Base-by-base conservation (phyloP, 495 filamentous ascomycete species). In the Penicillium cataractarum region DNA sequence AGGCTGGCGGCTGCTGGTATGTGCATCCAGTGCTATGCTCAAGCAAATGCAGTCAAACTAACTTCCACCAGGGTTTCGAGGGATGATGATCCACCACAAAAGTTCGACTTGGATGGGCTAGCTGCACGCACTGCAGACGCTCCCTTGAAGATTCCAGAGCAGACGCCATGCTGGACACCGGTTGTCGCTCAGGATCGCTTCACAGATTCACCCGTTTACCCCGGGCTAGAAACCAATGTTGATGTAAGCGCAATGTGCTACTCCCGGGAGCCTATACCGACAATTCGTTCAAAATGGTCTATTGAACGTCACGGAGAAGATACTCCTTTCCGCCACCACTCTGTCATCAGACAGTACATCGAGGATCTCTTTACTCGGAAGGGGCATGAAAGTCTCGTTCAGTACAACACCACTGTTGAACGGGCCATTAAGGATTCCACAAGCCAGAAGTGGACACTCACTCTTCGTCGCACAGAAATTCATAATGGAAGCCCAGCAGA, bases 1-100 rank as follows among this genome's bases (percentile, higher is more conserved):
- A 74, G 24, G 76, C 83, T 9, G 86, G 86, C 35, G 86, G 86
- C 61, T 83, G 80, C 66, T 87, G 85, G 86, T 86, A 42, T 29
- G 57, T 33, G 4, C 10, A 19, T 12, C 15, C 2, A n/a, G n/a
- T 9, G 5, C 46, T 22, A 10, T 49, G 8, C 21, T 21, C 10
- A 32, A 35, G 13, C 3, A 8, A 15, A 4, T 4, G 17, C 6
- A 56, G 32, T 31, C 56, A 46, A 39, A 21, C 52, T 63, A 40
- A 67, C 7, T 1, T 37, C 70, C 37, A 51, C 12, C n/a, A 76
- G 82, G 80, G 78, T 81, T 63, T 75, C 80, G 55, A 65, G 82
- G 75, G 65, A 71, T 57, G 61, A 68, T 55, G 65, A 62, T 60
- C 73, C 65, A 57, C 69, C 66, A 51, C 68, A 56, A 29, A 70